Evolutionary conservation across 1,284 basidiomycete genomes (phyloP).

Genomic region (Meripilus lineatus): DNA sequence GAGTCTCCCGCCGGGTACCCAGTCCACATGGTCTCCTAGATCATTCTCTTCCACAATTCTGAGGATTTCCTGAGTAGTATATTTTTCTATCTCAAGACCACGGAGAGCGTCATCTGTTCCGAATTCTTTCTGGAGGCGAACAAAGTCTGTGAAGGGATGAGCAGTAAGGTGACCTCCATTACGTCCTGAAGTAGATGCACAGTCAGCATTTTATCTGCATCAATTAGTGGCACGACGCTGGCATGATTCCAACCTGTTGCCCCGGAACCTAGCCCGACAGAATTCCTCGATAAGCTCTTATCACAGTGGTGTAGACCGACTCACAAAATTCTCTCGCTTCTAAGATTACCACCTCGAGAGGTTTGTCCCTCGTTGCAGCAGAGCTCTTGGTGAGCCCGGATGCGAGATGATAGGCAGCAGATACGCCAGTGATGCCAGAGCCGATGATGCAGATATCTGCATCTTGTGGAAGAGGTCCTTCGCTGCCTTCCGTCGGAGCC

Average conservation of each 20-base stretch:
- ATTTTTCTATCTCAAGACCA: slow-evolving; percentile 51
- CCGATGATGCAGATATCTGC: slow-evolving; percentile 76
- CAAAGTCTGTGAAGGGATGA: slow-evolving; percentile 43
- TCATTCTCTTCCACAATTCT: slow-evolving; percentile 42
- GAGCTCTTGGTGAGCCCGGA: slow-evolving; percentile 16
- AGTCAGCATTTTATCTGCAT: too few species aligned
- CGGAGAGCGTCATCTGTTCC: slow-evolving; percentile 53
- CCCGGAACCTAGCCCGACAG: slow-evolving; percentile 60
- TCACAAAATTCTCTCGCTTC: slow-evolving; percentile 80
- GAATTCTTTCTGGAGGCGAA: slow-evolving; percentile 30
- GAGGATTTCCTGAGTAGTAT: slow-evolving; percentile 47
- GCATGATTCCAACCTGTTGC: slow-evolving; percentile 56
- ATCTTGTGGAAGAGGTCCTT: slow-evolving; percentile 46
- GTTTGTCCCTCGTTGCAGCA: too few species aligned
- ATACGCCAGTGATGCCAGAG: slow-evolving; percentile 72
- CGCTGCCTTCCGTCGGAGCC: slow-evolving; percentile 58
- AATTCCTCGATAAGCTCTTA: neutral
- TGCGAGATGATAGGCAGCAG: slow-evolving; percentile 64
- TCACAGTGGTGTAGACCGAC: neutral
- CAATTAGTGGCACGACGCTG: slow-evolving; percentile 1
- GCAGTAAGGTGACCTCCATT: slow-evolving; percentile 78
- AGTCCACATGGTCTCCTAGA: slow-evolving; percentile 50
- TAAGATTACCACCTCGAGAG: slow-evolving; percentile 51
- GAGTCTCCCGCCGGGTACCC: slow-evolving; percentile 56
- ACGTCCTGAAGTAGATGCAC: slow-evolving; percentile 40